Evolutionary conservation across 2,329 filamentous ascomycete species (phyloP).

Genomic region (Neofusicoccum sp.): DNA sequence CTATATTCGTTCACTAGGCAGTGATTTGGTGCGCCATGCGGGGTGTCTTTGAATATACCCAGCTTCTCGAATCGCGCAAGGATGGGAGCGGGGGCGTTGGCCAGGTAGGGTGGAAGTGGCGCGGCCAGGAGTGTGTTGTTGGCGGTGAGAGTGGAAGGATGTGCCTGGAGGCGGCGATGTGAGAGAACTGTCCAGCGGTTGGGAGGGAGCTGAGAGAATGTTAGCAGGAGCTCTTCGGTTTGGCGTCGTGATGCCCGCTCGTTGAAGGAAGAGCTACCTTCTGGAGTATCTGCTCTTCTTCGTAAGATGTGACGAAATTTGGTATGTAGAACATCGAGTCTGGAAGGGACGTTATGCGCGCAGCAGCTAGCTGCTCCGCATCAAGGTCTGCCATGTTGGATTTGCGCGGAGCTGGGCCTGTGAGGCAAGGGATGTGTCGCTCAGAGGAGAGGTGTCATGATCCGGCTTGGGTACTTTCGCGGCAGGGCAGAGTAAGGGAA

Average conservation of each 20-base stretch:
- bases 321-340: constrained; percentile 77
- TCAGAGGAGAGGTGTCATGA: not conserved
- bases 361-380: constrained; percentile 20
- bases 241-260: constrained; percentile 26
- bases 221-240: not conserved
- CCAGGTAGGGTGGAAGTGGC: constrained; percentile 73
- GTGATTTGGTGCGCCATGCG: constrained; percentile 79
- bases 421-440: not conserved
- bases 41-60: constrained; percentile 55
- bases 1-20: constrained; percentile 91
- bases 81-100: constrained; percentile 55
- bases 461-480: not conserved
- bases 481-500: not conserved
- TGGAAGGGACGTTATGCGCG: constrained; percentile 56
- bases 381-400: constrained; percentile 4
- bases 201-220: constrained; percentile 41
- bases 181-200: constrained; percentile 79
- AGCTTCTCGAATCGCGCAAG: constrained; percentile 55
- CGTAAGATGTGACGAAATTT: constrained; percentile 73
- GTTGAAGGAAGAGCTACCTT: constrained; percentile 53
- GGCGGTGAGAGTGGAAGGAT: constrained; percentile 78
- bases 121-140: constrained; percentile 71
- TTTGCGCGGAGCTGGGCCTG: not conserved
- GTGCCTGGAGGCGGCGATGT: constrained; percentile 87
- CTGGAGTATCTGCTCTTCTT: constrained; percentile 68